phyloP scores from a whole-genome alignment of 345 rosid species.

The Citrus mangshanensis region DNA sequence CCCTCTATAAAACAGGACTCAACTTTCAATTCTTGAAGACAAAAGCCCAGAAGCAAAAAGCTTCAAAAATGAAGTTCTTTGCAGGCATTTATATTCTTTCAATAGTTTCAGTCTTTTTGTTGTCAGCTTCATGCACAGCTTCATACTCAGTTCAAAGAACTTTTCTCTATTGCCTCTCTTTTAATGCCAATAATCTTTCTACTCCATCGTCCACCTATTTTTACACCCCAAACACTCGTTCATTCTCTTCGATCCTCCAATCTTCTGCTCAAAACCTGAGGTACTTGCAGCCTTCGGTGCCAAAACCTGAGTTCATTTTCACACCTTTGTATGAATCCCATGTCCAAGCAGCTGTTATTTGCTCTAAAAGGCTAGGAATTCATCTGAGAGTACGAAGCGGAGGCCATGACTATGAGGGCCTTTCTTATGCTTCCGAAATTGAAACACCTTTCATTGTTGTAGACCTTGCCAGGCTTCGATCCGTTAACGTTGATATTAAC shows the following conservation, averaged over 20 bases:
- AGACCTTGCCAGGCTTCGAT: constrained; percentile 29
- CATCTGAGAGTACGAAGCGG: constrained; percentile 34
- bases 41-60: neutral
- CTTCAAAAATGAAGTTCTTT: constrained; percentile 5
- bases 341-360: constrained; percentile 27
- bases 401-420: constrained; percentile 38
- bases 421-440: constrained; percentile 29
- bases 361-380: constrained; percentile 15
- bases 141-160: neutral
- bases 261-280: constrained; percentile 16
- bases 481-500: constrained; percentile 19
- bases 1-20: neutral
- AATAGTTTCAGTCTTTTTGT: neutral
- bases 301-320: constrained; percentile 25
- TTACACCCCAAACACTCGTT: neutral
- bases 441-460: constrained; percentile 29
- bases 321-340: constrained; percentile 21
- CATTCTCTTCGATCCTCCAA: neutral
- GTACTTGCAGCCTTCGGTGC: constrained; percentile 2
- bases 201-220: neutral
- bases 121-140: neutral
- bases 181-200: neutral
- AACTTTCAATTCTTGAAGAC: neutral
- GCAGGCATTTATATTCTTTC: neutral
- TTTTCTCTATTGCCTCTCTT: neutral